Conservation (phyloP, 116 monocot genomes). For the Posidonia oceanica region DNA sequence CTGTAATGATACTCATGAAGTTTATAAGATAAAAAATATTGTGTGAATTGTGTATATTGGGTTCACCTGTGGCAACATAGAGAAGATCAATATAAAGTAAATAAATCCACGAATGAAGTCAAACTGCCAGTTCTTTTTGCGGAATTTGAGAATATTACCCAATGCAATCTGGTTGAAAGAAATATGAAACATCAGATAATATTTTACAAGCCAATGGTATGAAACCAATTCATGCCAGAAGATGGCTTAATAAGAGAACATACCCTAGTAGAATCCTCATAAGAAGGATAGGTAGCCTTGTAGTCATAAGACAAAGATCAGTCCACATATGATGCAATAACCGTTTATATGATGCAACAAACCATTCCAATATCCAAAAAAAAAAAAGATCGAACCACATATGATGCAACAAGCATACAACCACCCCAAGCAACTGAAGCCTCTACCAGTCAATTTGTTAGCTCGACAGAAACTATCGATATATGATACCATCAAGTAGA, state of each 20-base stretch:
- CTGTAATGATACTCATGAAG: too few relatives aligned
- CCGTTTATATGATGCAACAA: conserved; percentile 15
- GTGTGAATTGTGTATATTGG: background rate
- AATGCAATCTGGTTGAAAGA: conserved; percentile 63
- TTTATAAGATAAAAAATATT: too few relatives aligned
- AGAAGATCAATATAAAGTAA: conserved; percentile 88
- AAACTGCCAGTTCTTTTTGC: conserved; percentile 99
- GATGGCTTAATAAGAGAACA: conserved; percentile 2
- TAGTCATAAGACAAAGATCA: too few relatives aligned
- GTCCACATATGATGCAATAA: too few relatives aligned
- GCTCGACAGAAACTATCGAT: too few relatives aligned
- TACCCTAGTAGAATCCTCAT: conserved; percentile 82
- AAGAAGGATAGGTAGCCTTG: conserved; percentile 88
- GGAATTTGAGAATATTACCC: conserved; percentile 92
- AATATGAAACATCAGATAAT: conserved; percentile 3
- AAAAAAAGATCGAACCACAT: too few relatives aligned
- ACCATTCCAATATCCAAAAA: too few relatives aligned
- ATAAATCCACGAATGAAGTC: conserved; percentile 90
- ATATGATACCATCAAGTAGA: too few relatives aligned
- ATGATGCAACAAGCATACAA: too few relatives aligned
- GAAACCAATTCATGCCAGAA: conserved; percentile 6
- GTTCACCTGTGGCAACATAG: conserved; percentile 92
- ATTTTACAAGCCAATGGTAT: background rate
- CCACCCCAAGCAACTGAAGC: too few relatives aligned
- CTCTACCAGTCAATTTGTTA: too few relatives aligned